phyloP scores from a whole-genome alignment of 2,329 filamentous ascomycete genomes.

The Trichoderma breve region DNA sequence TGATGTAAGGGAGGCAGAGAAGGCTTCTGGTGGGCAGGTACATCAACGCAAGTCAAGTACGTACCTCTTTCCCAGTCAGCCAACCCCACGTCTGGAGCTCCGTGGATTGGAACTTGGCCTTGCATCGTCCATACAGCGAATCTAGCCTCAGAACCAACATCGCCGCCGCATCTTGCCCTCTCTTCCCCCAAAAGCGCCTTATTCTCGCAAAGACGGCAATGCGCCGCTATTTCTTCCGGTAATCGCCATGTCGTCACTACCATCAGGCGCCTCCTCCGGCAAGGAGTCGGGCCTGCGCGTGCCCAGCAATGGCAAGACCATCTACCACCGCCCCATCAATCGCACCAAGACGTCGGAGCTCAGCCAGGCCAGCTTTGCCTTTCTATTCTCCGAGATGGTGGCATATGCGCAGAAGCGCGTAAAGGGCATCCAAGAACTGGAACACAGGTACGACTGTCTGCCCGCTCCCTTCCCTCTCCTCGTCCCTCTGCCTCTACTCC shows the following conservation, averaged over 20 bases:
- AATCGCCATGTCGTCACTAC: conserved; percentile 49
- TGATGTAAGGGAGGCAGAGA: neutral
- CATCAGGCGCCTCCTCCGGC: conserved; percentile 45
- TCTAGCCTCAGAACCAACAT: neutral
- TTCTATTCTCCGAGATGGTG: conserved; percentile 95
- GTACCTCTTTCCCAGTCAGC: neutral
- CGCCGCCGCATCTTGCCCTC: neutral
- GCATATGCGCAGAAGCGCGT: conserved; percentile 88
- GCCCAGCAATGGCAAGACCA: conserved; percentile 91
- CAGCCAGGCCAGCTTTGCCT: conserved; percentile 91
- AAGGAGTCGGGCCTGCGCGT: conserved; percentile 71
- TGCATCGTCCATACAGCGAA: neutral
- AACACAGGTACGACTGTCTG: conserved; percentile 67
- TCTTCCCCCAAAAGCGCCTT: neutral
- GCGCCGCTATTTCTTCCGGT: conserved; percentile 8
- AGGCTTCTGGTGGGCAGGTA: neutral
- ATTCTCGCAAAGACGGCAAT: conserved; percentile 8
- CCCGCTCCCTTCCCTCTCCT: neutral
- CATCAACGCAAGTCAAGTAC: neutral
- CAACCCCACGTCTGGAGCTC: conserved; percentile 9
- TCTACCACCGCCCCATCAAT: conserved; percentile 95
- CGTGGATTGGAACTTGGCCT: neutral
- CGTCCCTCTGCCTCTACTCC: neutral
- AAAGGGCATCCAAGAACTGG: conserved; percentile 88
- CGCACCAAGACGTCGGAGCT: conserved; percentile 84